Conservation (phyloP, 2,329 filamentous ascomycete species). For the Colletotrichum orchidophilum region DNA sequence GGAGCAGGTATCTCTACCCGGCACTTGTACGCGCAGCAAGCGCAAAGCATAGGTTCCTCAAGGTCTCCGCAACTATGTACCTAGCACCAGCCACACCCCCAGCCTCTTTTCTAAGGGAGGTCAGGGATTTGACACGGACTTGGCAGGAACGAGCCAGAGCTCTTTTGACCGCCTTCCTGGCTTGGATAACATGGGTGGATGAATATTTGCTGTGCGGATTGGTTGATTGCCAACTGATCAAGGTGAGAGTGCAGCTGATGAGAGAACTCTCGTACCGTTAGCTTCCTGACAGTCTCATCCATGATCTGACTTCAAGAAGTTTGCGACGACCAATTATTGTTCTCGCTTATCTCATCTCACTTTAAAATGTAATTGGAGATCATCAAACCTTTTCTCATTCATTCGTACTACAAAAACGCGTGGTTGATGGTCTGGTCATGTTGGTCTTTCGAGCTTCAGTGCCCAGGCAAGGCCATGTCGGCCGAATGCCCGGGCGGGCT, state of each 20-base stretch:
- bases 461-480: constrained; percentile 7
- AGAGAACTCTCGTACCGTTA: not conserved
- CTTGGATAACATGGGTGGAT: not conserved
- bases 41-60: not conserved
- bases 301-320: not conserved
- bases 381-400: not conserved
- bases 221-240: not conserved
- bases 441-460: constrained; percentile 22
- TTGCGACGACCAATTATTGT: not conserved
- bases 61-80: not conserved
- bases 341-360: not conserved
- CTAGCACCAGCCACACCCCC: constrained; percentile 17
- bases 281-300: not conserved
- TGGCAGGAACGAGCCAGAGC: constrained; percentile 1
- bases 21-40: not conserved
- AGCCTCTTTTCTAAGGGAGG: constrained; percentile 8
- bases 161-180: constrained; percentile 27
- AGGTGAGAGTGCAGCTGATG: not conserved
- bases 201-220: not conserved
- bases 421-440: constrained; percentile 13
- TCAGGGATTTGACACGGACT: not conserved
- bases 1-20: constrained; percentile 4
- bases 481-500: constrained; percentile 11
- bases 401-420: not conserved
- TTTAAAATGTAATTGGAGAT: constrained; percentile 16